A percentile compares a stretch with the other conserved stretches of the same genome.
phyloP scores from a whole-genome alignment of 1,284 basidiomycete genomes.

The Pseudozyma flocculosa region DNA sequence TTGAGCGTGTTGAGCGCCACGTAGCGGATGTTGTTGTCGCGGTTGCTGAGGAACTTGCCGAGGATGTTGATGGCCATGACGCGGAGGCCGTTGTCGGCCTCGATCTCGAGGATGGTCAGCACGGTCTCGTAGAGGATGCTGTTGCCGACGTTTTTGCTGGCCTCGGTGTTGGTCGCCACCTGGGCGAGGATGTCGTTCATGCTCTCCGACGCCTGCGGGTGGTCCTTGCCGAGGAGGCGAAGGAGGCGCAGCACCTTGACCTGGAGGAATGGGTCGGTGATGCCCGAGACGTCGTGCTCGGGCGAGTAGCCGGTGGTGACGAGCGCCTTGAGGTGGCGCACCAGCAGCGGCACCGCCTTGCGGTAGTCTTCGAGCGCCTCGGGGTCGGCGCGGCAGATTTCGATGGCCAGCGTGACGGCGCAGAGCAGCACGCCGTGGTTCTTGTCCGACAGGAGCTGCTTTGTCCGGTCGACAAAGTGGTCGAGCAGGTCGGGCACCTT shows the following conservation, averaged over 20 bases:
- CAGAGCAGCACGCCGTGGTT: slow-evolving; percentile 96
- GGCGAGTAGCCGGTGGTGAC: slow-evolving; percentile 97
- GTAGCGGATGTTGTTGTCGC: slow-evolving; percentile 98
- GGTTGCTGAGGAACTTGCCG: slow-evolving; percentile 95
- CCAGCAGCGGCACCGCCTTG: slow-evolving; percentile 86
- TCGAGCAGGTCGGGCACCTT: slow-evolving; percentile 95
- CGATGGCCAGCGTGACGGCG: slow-evolving; percentile 88
- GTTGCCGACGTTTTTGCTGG: slow-evolving; percentile 97
- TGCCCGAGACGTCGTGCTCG: slow-evolving; percentile 98
- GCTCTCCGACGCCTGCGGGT: slow-evolving; percentile 79
- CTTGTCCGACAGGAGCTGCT: slow-evolving; percentile 86
- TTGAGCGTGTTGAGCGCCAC: slow-evolving; percentile 97
- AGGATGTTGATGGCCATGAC: slow-evolving; percentile 99
- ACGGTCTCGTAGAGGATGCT: slow-evolving; percentile 98
- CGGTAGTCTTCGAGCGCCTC: slow-evolving; percentile 80
- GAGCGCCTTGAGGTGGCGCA: slow-evolving; percentile 90
- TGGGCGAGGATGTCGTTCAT: slow-evolving; percentile 99
- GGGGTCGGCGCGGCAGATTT: slow-evolving; percentile 84
- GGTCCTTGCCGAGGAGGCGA: slow-evolving; percentile 80
- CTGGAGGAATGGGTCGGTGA: slow-evolving; percentile 98
- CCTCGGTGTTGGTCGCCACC: slow-evolving; percentile 98
- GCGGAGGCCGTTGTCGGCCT: slow-evolving; percentile 89
- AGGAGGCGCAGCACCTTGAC: slow-evolving; percentile 94
- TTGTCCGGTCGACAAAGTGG: slow-evolving; percentile 85
- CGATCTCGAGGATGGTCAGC: slow-evolving; percentile 94